Evolutionary conservation across 2,329 filamentous ascomycete species (phyloP), one percentile per base, ranked within the genome.

Genomic region (Pleoardoris graminearum): DNA sequence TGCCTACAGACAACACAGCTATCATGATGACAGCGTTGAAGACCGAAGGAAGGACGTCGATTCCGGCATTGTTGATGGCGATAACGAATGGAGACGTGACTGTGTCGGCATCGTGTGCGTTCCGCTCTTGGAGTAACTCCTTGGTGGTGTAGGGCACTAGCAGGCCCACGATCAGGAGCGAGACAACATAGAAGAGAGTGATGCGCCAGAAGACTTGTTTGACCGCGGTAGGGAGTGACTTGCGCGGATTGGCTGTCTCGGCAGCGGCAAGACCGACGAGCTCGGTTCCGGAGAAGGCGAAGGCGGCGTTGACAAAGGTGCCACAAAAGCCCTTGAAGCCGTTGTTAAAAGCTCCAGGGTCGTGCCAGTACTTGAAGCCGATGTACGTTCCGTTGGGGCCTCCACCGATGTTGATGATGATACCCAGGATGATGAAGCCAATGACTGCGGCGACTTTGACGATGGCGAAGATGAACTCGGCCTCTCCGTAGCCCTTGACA

Each of bases 131-230:
- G 1, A 91, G 77, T 0, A 96, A 85, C 3, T 81, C 78, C 0
- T 67, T 50, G 55, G 95, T 84, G 63, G 83, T 76, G 70, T 88
- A 92, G 0, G 87, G 88, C 0, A 97, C 90, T 2, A 96, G 79
- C 0, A 96, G 80, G 22, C 93, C 91, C 51, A 97, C 85, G 3
- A 97, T 77, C 4, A 85, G 85, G 10, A 97, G 81, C 0, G 89
- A 89, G 29, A 95, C 85, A 44, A 97, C 81, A 76, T 96, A 97
- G 77, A 97, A 97, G 19, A 75, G 80, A 7, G 61, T 68, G 80
- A 96, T 96, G 66, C 92, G 87, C 91, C 92, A 97, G 75, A 97
- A 96, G 36, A 97, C 91, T 74, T 96, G 92, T 75, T 96, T 96
- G 67, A 95, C 86, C 21, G 93, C 93, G 0, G 87, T 93, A 0